Base-by-base conservation (phyloP, 352 stramenopile species). In the Globisporangium heterothallicum region DNA sequence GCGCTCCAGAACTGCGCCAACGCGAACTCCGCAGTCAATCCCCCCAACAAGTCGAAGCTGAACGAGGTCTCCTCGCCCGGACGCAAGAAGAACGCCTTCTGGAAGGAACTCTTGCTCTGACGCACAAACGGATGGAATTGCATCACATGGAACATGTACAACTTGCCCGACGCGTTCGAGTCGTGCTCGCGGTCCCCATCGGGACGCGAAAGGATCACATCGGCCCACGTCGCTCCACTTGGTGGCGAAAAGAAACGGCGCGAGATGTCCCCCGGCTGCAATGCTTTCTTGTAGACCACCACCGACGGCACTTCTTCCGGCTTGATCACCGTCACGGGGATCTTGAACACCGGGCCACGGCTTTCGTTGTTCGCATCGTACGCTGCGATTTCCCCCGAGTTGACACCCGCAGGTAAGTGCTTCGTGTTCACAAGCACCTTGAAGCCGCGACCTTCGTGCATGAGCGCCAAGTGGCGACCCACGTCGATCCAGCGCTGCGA, bases 261-360 rank as follows among this genome's bases (percentile, higher is more conserved):
- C 41, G 74, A 77, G 58, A 95, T 88, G 13, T 70, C 54, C 6
- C 79, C 84, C 9, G 79, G 74, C 36, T 76, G 58, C 61, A 90
- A 72, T 14, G 67, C 45, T 49, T 71, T 75, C 50, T 71, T 67
- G 58, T 80, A 85, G 13, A 47, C 40, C 18, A 77, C 54, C 1
- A 78, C 64, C 1, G 70, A 69, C 16, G 56, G 40, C 19, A 43
- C 49, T 0, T 66, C 27, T 64, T 97, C 78, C 0, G 86, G 83
- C 60, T 92, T 92, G 42, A 97, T 81, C 16, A 97, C 78, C 22
- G 74, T 93, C 27, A 98, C 88, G 0, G 94, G 94, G 29, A 98
- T 83, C 32, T 64, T 79, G 55, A 98, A 98, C 14, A 98, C 27
- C 4, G 82, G 51, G 0, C 87, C 88, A 24, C 74, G 65, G 36